Base-by-base conservation (phyloP, 495 filamentous ascomycete species). In the Aspergillus carlsbadensis region DNA sequence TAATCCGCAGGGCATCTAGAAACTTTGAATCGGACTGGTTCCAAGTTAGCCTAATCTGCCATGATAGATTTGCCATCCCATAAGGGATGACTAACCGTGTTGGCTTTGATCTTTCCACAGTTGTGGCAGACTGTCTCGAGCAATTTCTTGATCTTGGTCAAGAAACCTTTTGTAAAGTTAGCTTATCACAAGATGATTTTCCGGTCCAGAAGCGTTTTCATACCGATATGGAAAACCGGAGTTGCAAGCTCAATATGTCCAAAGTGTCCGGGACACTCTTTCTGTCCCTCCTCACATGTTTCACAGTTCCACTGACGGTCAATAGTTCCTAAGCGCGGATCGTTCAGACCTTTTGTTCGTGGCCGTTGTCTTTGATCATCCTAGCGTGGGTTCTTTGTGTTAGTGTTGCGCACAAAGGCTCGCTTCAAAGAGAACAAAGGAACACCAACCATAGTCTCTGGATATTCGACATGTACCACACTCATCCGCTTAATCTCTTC, bases 401-500 rank as follows among this genome's bases (percentile, higher is more conserved):
- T 52, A 75, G 72, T 45, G 49, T n/a, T 34, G 45, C 10, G 7
- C 18, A 45, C 7, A 41, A 43, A 47, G 36, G 22, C 31, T 44
- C 17, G 50, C 36, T 29, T 17, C 34, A 39, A 61, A 49, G 47
- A 57, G 8, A 29, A 31, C 33, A 52, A 56, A 54, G 31, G 55
- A 48, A 45, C 51, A 66, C 80, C 62, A 70, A 86, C 84, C 95
- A 98, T 96, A 8, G 94, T 98, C 81, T 99, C 94, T 1, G 94
- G 92, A 65, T 97, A 96, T 69, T 90, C 79, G 57, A 99, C 91
- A 64, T 92, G 88, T 29, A 84, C 86, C 44, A 97, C 92, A 75
- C 92, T 96, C 91, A 96, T 92, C 56, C 84, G 88, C 78, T 98
- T 98, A 75, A 96, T 95, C 73, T 99, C 95, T 68, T 98, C 93